Evolutionary conservation across 768 basidiomycete genomes (phyloP), one percentile per base, ranked within the genome.

Genomic region (Phlebiopsis gigantea): DNA sequence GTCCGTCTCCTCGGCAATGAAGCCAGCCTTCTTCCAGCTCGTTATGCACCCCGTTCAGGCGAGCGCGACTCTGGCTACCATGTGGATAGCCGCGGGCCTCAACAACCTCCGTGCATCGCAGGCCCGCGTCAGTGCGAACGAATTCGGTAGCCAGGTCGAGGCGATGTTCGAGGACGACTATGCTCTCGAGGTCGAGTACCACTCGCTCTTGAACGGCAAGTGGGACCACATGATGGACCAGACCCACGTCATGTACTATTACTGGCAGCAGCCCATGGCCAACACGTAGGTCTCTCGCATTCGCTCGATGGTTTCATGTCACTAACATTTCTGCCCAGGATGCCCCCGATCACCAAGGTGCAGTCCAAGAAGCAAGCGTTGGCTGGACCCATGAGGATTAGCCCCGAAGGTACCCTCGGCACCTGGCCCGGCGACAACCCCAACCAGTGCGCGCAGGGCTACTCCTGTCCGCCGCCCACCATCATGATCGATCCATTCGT

Each of bases 221-320:
- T 65, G 65, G 67, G 58, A 62, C 44, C 64, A 66, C 64, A 87
- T 88, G 79, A 85, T 88, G 81, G 82, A 84, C 63, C 85, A 87
- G 65, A 84, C 84, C n/a, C 84, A 81, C 68, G 64, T 83, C 56
- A 79, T 79, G 53, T 87, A 84, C 58, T 80, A 76, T 59, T 86
- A 88, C 68, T 87, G 85, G 82, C 86, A 89, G 59, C 84, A 85
- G 62, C 84, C 85, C 4, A 82, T 82, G 79, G 74, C 77, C 14
- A 81, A 88, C 67, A 78, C 79, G 77, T 80, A 53, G 42, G 77
- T 68, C 8, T 22, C n/a, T 17, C 24, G 9, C 39, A 19, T 28
- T 4, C 53, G 26, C 44, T 44, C 4, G 21, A 8, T 22, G 22
- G 22, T 15, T 25, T 29, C 17, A 2, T 5, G 8, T 7, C 4